Evolutionary conservation across 2,329 filamentous ascomycete species (phyloP), one percentile per base, ranked within the genome.

Genomic region (Pezicula rhizophila): DNA sequence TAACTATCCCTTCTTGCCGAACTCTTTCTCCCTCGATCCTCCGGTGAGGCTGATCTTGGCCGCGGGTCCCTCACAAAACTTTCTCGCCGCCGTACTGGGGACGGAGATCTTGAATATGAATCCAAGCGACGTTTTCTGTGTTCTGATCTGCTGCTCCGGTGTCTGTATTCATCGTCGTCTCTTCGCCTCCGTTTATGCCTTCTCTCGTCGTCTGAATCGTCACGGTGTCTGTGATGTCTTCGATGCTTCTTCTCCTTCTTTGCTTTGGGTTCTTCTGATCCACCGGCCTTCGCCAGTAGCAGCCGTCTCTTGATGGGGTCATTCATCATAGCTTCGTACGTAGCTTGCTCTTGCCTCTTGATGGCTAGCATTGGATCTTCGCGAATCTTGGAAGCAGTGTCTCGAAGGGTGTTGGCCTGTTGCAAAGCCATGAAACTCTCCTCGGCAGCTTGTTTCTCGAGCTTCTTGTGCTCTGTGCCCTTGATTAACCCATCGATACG

Each of bases 361-460:
- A 99, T 96, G 20, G 91, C 89, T 31, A 97, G 73, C 60, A 99
- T 76, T 0, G 93, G 93, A 64, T 99, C 93, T 56, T 95, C 87
- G 55, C 90, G 78, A 42, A 97, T 84, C 71, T 99, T 99, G 42
- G 82, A 70, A 26, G 89, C 86, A 0, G 84, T 90, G 66, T 99
- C 93, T 54, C 88, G 77, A 14, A 82, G 75, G 3, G 80, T 87
- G 63, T 89, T 89, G 23, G 85, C 84, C 58, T 82, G 82, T 52
- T 85, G 80, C 45, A 82, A 59, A 0, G 81, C 79, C 72, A 85
- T 75, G 52, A 79, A 77, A 48, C 61, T 68, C 28, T 85, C 80
- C 53, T 81, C 69, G 0, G 76, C 75, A 5, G 84, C 78, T 31
- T 82, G 75, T 67, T 95, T 96, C 67, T 89, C 85, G 49, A 96